A percentile compares a stretch with the other conserved stretches of the same genome.
These are phyloP conservation scores for Lyophyllum atratum DNA, from an alignment of 768 basidiomycete genomes.

Conservation along the genomic window DNA sequence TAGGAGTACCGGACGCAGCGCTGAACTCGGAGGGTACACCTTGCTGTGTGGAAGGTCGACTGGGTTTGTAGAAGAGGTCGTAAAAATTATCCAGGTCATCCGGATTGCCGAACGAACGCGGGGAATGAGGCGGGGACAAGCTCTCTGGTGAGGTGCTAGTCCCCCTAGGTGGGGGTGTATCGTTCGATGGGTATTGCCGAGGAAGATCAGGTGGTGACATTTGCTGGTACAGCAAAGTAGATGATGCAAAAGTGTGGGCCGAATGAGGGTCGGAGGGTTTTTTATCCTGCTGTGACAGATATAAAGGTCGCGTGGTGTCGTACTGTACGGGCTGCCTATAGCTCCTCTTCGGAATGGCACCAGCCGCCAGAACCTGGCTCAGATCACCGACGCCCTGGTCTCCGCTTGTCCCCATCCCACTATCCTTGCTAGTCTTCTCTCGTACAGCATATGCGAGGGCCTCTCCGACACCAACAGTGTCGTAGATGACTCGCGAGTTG, in stretches of 20 bases:
- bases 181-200: conserved; percentile 4
- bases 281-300: conserved; percentile 18
- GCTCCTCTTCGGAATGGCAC: conserved; percentile 7
- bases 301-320: conserved; percentile 32
- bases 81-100: conserved; percentile 76
- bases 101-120: conserved; percentile 56
- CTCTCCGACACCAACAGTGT: conserved; percentile 63
- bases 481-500: conserved; percentile 38
- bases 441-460: conserved; percentile 52
- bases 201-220: conserved; percentile 4
- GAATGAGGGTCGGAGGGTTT: conserved; percentile 18
- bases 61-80: conserved; percentile 71
- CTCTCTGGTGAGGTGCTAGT: conserved; percentile 23
- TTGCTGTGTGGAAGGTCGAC: conserved; percentile 11
- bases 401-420: conserved; percentile 52
- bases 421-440: conserved; percentile 32
- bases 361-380: conserved; percentile 4
- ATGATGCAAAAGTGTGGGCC: conserved; percentile 25
- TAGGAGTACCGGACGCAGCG: conserved; percentile 15
- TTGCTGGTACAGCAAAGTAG: conserved; percentile 16
- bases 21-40: conserved; percentile 12
- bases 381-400: conserved; percentile 26
- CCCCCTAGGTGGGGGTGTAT: conserved; percentile 2
- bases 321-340: conserved; percentile 37
- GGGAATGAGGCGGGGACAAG: conserved; percentile 44